These are phyloP conservation scores for Camellia sinensis DNA, from an alignment of 148 eudicot genomes.

Conservation along the genomic window DNA sequence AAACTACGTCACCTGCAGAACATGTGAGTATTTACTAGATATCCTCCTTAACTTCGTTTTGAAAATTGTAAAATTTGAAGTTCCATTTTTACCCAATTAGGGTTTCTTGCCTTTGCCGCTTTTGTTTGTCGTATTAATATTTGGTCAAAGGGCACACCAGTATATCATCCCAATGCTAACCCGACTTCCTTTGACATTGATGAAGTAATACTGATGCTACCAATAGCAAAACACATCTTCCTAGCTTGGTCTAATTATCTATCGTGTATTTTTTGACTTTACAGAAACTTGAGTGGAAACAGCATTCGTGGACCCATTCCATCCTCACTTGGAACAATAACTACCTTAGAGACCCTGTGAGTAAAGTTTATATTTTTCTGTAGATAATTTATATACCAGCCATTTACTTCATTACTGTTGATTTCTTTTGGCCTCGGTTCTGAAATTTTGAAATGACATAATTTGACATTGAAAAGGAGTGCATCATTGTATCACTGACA, in stretches of 20 bases:
- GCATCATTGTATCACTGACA: background rate
- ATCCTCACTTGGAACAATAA: conserved; percentile 62
- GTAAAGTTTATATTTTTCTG: conserved; percentile 15
- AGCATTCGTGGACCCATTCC: conserved; percentile 86
- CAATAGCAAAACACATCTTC: background rate
- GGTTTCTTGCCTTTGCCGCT: background rate
- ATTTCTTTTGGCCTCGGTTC: background rate
- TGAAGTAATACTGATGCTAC: background rate
- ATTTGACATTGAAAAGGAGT: conserved; percentile 5
- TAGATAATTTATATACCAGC: background rate
- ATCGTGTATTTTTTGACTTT: conserved; percentile 9
- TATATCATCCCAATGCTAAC: background rate
- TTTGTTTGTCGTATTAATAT: background rate
- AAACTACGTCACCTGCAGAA: conserved; percentile 73
- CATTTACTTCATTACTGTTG: background rate
- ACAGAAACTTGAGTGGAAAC: conserved; percentile 95
- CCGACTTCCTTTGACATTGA: background rate
- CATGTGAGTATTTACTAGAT: conserved; percentile 60
- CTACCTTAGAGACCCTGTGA: conserved; percentile 66
- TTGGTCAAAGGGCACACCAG: background rate
- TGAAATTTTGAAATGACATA: background rate
- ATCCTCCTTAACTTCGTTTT: conserved; percentile 1
- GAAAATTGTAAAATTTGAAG: background rate
- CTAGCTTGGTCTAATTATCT: background rate
- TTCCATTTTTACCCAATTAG: background rate